These are phyloP conservation scores for Macrolepiota dolichaula DNA, from an alignment of 768 basidiomycete genomes.

Conservation along the genomic window DNA sequence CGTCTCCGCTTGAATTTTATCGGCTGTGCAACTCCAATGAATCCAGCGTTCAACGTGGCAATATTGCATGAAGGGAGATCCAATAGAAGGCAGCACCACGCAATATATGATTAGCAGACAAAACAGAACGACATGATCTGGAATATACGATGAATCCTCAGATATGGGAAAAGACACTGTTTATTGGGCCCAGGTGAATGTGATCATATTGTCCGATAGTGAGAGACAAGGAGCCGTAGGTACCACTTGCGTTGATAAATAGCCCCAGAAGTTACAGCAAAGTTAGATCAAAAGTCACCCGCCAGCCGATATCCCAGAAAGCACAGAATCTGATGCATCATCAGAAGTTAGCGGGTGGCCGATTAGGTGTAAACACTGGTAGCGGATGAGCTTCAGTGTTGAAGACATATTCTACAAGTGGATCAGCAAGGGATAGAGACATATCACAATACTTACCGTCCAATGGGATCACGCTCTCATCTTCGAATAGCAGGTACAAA, in stretches of 20 bases:
- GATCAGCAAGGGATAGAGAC: not conserved
- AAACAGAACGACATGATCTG: not conserved
- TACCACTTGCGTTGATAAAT: too few species aligned
- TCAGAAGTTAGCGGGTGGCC: constrained; percentile 8
- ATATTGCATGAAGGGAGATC: too few species aligned
- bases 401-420: constrained; percentile 70
- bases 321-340: not conserved
- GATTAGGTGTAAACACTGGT: constrained; percentile 32
- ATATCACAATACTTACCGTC: constrained; percentile 48
- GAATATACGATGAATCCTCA: not conserved
- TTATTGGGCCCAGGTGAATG: not conserved
- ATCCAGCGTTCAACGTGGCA: too few species aligned
- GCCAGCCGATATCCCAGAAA: not conserved
- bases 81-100: too few species aligned
- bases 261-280: too few species aligned
- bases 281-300: too few species aligned
- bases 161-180: not conserved
- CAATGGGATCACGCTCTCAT: constrained; percentile 68
- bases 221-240: not conserved
- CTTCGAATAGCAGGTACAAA: constrained; percentile 85
- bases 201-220: not conserved
- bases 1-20: too few species aligned
- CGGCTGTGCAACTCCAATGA: too few species aligned
- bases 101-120: not conserved
- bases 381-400: constrained; percentile 72